Percentiles rank a stretch among this genome's conserved stretches.
Conservation (phyloP, 2,329 filamentous ascomycete species). For the Pseudocercospora pini-densiflorae region DNA sequence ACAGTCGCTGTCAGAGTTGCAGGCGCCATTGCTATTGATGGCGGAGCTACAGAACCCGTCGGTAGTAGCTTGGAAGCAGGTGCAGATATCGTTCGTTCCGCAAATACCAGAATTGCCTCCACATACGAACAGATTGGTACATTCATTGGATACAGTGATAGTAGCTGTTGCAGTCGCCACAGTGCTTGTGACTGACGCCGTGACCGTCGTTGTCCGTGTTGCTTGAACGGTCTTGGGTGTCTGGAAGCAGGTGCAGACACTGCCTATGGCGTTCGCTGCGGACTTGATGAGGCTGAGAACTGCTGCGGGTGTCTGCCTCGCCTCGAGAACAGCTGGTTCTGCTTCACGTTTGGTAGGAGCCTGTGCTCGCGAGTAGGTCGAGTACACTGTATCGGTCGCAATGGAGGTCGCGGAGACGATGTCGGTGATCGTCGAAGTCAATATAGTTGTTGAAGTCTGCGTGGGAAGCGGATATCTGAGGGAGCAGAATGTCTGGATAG, state of each 20-base stretch:
- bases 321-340: background rate
- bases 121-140: background rate
- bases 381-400: background rate
- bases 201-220: background rate
- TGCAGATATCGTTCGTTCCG: background rate
- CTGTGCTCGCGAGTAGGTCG: background rate
- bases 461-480: background rate
- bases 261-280: background rate
- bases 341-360: background rate
- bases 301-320: background rate
- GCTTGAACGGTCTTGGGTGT: background rate
- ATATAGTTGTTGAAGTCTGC: background rate
- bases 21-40: background rate
- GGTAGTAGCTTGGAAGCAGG: background rate
- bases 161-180: background rate
- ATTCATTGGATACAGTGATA: background rate
- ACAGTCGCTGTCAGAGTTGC: background rate
- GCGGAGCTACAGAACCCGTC: background rate
- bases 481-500: background rate
- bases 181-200: background rate
- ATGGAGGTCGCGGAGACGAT: background rate
- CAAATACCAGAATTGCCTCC: background rate
- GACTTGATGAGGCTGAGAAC: background rate
- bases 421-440: background rate
- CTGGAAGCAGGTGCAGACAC: background rate